Base-by-base conservation (phyloP, 2,329 filamentous ascomycete genomes). In the Talaromyces sp. region DNA sequence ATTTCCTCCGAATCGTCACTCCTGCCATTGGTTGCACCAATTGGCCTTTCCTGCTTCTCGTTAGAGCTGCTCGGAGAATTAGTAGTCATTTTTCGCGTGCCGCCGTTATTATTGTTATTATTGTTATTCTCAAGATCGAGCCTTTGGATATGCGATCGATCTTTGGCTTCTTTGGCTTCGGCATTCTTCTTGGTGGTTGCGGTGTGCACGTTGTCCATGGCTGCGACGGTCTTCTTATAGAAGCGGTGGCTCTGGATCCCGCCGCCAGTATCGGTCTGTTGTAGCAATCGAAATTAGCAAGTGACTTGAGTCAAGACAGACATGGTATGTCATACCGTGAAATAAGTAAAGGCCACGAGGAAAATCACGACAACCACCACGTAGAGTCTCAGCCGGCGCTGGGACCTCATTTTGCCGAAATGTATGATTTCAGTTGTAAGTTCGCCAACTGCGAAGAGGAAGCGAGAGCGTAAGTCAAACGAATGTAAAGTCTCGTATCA, bases 311-410 rank as follows among this genome's bases (percentile, higher is more conserved):
- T 28, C 7, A 44, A 21, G 35, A 8, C 5, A 18, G 3, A 35
- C 31, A 21, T 9, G 12, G 23, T 64, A 58, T 81, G 79, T 64
- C 82, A 80, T 73, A 88, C 85, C 63, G 88, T 88, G 73, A 91
- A 88, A 80, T 93, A 92, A 68, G 96, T 80, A 61, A 89, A 79
- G 52, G 88, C 82, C 68, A 93, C 77, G 64, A 93, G 76, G 64
- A 84, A 80, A 67, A 87, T 81, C 68, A 92, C 68, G 62, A 87
- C 81, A 62, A 88, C 80, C 70, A 93, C 80, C 66, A 85, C 79
- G 62, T 92, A 79, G 68, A 89, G 79, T 72, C 88, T 87, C 69
- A 91, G 72, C 69, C 91, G 87, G 67, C 91, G 87, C 69, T 84
- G 81, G 21, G 88, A 89, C 70, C 86, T 85, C 89, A 92, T 92